Base-by-base conservation (phyloP, 78 protist genomes). In the Dictyostelium brefeldianum region DNA sequence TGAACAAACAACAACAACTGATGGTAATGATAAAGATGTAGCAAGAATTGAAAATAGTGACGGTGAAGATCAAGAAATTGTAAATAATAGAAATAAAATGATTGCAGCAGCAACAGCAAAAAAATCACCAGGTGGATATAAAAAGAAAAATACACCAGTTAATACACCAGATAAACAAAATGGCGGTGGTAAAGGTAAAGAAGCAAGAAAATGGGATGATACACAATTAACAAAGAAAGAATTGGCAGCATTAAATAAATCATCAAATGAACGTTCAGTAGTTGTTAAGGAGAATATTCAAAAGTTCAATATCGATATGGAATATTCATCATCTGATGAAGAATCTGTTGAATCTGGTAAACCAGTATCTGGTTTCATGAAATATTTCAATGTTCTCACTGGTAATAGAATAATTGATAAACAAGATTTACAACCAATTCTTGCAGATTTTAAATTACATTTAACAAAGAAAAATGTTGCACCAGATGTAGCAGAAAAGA, bases 401-500 rank as follows among this genome's bases (percentile, higher is more conserved):
- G 93, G 94, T 22, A 87, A 78, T 12, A 85, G 91, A 75, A 82
- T 84, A 0, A 57, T 85, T 27, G 81, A 31, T 18, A 51, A 36
- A n/a, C 87, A 3, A 7, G 98, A 94, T 51, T 47, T 98, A 20
- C 94, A 79, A 74, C 93, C 95, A 9, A 87, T 96, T 22, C 53
- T 98, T 59, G 89, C 62, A 11, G 11, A 54, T 74, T 78, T 98
- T 36, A 50, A 57, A 65, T 83, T 85, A 12, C 96, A 80, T 74
- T 95, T 99, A n/a, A 82, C 97, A 25, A 31, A 31, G 25, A 98
- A 97, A 95, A 99, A 99, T 92, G 99, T 99, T 4, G 99, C 99
- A 11, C 22, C 10, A 7, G 99, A 97, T 5, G 79, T 98, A 20
- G 99, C 99, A 14, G 94, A 69, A 25, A 70, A 89, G 46, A 78